Conservation (phyloP, 805 yeast species). For the Metschnikowia aberdeeniae region DNA sequence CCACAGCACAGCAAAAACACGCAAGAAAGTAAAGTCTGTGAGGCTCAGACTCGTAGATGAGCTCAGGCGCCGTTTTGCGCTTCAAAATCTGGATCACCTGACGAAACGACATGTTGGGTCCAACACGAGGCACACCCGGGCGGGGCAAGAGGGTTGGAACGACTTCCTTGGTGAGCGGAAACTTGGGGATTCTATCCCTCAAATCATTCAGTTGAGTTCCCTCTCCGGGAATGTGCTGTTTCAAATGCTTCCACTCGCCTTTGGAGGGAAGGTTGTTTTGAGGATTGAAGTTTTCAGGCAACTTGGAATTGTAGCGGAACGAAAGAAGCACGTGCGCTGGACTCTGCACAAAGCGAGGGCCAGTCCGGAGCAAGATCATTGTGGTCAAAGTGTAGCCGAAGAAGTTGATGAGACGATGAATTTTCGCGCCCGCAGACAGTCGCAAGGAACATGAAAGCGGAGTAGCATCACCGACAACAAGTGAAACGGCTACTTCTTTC, state of each 20-base stretch:
- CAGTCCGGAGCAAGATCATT: not conserved
- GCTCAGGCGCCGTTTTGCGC: constrained; percentile 58
- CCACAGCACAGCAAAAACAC: constrained; percentile 64
- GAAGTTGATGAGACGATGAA: not conserved
- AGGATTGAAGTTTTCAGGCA: constrained; percentile 30
- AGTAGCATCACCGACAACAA: not conserved
- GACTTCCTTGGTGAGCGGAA: constrained; percentile 61
- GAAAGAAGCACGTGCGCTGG: not conserved
- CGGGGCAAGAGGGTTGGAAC: constrained; percentile 67
- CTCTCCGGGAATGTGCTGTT: constrained; percentile 58
- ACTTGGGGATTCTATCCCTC: constrained; percentile 58
- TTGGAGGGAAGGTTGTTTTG: constrained; percentile 29
- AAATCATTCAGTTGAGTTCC: constrained; percentile 40
- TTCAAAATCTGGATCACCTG: constrained; percentile 59
- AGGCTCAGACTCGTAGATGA: constrained; percentile 80
- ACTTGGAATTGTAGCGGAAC: constrained; percentile 21
- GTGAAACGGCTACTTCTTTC: not conserved
- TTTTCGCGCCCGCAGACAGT: constrained; percentile 1
- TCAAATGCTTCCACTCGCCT: constrained; percentile 41
- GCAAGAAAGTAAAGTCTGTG: constrained; percentile 71
- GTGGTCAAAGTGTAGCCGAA: not conserved
- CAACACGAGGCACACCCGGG: constrained; percentile 74
- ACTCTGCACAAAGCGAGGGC: not conserved
- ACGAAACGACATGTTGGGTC: constrained; percentile 49
- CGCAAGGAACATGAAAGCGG: not conserved